A percentile compares a stretch with the other conserved stretches of the same genome.
phyloP scores from a whole-genome alignment of 345 rosid species.

The Erodium maritimum region DNA sequence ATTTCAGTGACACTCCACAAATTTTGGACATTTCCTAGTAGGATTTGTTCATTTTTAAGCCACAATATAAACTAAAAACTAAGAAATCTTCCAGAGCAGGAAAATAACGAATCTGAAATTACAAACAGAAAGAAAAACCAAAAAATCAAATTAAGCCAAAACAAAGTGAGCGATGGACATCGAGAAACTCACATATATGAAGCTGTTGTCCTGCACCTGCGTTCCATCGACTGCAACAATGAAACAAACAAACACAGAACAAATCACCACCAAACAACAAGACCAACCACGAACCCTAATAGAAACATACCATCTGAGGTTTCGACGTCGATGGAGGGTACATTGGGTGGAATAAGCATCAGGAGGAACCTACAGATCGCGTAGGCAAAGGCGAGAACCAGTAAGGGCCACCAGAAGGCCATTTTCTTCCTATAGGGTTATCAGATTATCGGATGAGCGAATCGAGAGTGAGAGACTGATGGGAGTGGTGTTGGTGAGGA shows the following conservation, averaged over 20 bases:
- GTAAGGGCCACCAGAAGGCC: slow-evolving; percentile 83
- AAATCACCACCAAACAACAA: slow-evolving; percentile 3
- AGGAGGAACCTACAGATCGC: slow-evolving; percentile 78
- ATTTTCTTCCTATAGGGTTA: slow-evolving; percentile 1
- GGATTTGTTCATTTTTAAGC: no score
- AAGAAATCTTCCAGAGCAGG: background rate
- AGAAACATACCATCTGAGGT: slow-evolving; percentile 64
- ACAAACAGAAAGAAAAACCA: slow-evolving; percentile 2
- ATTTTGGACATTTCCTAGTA: background rate
- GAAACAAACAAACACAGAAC: slow-evolving; percentile 4
- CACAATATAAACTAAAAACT: no score
- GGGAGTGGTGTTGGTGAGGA: background rate
- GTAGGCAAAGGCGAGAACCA: slow-evolving; percentile 76
- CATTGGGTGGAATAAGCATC: slow-evolving; percentile 83
- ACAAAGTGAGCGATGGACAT: slow-evolving; percentile 2
- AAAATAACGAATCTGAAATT: background rate
- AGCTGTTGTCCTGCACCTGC: slow-evolving; percentile 72
- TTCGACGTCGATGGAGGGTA: slow-evolving; percentile 91
- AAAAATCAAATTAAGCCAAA: slow-evolving; percentile 6
- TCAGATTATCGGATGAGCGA: background rate
- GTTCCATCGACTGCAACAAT: slow-evolving; percentile 53
- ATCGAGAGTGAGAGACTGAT: no score
- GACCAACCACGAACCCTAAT: background rate
- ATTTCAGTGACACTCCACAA: background rate
- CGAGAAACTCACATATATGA: slow-evolving; percentile 65